phyloP scores from a whole-genome alignment of 2,329 filamentous ascomycete genomes.

The Sporothrix mexicana region DNA sequence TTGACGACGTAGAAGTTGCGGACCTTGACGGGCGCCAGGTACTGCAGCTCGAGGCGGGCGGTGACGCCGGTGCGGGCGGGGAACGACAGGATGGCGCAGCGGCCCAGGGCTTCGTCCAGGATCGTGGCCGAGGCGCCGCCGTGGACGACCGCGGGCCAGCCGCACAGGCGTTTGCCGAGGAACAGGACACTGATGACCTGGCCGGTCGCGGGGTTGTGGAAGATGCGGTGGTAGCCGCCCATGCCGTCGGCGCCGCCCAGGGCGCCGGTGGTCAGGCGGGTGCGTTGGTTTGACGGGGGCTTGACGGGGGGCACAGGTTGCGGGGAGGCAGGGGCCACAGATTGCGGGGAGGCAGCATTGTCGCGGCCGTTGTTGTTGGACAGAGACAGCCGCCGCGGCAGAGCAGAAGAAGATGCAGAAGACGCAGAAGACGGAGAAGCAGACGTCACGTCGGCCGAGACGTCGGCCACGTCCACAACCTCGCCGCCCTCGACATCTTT shows the following conservation, averaged over 20 bases:
- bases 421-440: too few species aligned
- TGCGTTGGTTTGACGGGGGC: not conserved
- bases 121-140: constrained; percentile 72
- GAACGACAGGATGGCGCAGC: constrained; percentile 60
- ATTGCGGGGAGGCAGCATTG: too few species aligned
- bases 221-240: constrained; percentile 63
- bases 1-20: constrained; percentile 69
- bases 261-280: constrained; percentile 51
- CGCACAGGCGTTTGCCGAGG: constrained; percentile 67
- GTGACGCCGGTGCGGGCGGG: constrained; percentile 59
- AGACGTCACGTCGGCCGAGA: constrained; percentile 32
- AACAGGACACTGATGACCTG: constrained; percentile 68
- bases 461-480: constrained; percentile 14
- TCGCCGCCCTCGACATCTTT: not conserved
- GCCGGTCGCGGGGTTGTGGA: constrained; percentile 64
- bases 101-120: constrained; percentile 71
- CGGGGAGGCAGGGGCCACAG: too few species aligned
- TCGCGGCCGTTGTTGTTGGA: not conserved
- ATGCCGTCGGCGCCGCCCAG: constrained; percentile 52
- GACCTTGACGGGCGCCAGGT: constrained; percentile 64
- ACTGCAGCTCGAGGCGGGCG: constrained; percentile 64
- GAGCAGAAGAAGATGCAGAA: not conserved
- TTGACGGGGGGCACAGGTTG: not conserved
- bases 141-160: constrained; percentile 75
- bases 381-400: not conserved